Conservation (phyloP, 495 filamentous ascomycete genomes). For the Friedmanniomyces endolithicus region DNA sequence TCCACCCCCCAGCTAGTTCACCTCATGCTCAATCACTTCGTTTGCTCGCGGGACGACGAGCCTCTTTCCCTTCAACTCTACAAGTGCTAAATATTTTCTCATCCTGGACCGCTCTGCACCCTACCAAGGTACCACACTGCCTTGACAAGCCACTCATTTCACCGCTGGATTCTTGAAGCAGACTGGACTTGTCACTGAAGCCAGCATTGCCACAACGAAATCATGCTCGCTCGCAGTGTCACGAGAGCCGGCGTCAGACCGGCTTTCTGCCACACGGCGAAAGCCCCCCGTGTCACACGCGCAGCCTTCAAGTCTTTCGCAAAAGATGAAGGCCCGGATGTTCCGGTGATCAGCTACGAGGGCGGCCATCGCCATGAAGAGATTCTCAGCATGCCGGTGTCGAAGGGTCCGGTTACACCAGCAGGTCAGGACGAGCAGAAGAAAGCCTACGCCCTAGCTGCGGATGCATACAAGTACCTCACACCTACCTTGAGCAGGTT, state of each 20-base stretch:
- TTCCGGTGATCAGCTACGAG: constrained; percentile 16
- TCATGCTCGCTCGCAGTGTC: constrained; percentile 11
- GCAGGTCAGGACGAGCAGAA: constrained; percentile 17
- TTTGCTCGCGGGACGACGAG: background rate
- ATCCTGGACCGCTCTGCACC: background rate
- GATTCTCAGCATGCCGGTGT: background rate
- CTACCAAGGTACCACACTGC: background rate
- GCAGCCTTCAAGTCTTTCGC: constrained; percentile 1
- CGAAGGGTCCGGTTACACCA: constrained; percentile 17
- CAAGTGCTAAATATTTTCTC: background rate
- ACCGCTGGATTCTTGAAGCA: background rate
- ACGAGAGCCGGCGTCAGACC: background rate
- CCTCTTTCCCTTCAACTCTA: background rate
- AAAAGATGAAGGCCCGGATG: constrained; percentile 3
- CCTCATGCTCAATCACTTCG: background rate
- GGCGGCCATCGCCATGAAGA: constrained; percentile 10
- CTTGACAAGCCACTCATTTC: background rate
- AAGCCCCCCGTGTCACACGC: background rate
- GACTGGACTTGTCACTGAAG: background rate
- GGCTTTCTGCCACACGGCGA: background rate
- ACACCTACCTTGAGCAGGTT: constrained; percentile 51
- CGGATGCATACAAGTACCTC: constrained; percentile 22
- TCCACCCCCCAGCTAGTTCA: no score
- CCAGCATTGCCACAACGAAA: background rate
- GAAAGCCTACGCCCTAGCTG: constrained; percentile 12